Percentiles rank a stretch among this genome's conserved stretches.
phyloP scores from a whole-genome alignment of 371 early-diverging fungal genomes.

The Actinomucor elegans region DNA sequence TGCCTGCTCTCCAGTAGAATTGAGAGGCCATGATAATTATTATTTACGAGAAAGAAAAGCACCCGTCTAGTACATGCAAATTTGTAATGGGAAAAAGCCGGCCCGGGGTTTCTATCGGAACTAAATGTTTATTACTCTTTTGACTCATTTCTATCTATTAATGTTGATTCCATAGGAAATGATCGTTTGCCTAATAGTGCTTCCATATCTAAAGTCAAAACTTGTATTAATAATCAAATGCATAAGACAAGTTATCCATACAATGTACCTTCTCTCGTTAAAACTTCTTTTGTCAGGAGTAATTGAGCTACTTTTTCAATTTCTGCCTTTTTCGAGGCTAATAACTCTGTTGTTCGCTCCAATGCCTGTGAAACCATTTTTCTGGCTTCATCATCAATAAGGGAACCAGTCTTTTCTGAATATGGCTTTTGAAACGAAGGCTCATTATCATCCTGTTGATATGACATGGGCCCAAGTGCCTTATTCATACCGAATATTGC shows the following conservation, averaged over 20 bases:
- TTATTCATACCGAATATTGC: conserved; percentile 95
- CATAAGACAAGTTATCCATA: neutral
- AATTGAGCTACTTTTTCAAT: conserved; percentile 93
- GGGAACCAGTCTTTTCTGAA: conserved; percentile 89
- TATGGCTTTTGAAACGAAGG: conserved; percentile 92
- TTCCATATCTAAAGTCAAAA: neutral
- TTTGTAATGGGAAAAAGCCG: no score
- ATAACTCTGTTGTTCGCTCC: conserved; percentile 72
- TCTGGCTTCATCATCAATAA: conserved; percentile 96
- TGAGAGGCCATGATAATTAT: conserved; percentile 34
- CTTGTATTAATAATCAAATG: neutral
- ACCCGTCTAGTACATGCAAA: neutral
- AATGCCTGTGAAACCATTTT: conserved; percentile 79
- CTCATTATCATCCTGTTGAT: conserved; percentile 71
- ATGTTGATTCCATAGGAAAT: neutral
- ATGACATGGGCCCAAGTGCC: conserved; percentile 86
- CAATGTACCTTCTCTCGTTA: conserved; percentile 83
- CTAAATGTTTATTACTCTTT: no score
- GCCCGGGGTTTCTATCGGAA: no score
- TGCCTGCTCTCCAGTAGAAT: conserved; percentile 57
- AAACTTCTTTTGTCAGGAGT: conserved; percentile 93
- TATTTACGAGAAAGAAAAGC: neutral
- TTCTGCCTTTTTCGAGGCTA: conserved; percentile 78
- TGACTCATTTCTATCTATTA: no score
- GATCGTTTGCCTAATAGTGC: neutral